Percentiles rank a stretch among this genome's conserved stretches.
These are phyloP conservation scores for Lojkania enalia DNA, from an alignment of 2,329 filamentous ascomycete genomes.

Conservation along the genomic window DNA sequence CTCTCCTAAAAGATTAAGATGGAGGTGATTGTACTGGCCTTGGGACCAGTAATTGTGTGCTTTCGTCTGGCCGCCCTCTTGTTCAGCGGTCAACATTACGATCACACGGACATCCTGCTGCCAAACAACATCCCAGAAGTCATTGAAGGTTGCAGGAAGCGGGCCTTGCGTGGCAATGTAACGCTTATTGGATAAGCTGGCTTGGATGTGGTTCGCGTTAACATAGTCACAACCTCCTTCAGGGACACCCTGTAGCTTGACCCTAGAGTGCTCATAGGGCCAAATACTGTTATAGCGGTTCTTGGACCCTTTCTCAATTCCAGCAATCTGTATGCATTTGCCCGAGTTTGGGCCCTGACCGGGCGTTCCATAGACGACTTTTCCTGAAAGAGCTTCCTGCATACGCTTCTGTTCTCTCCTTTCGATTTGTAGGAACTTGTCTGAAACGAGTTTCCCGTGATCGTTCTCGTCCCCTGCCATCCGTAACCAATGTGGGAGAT, in stretches of 20 bases:
- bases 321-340: constrained; percentile 72
- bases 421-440: constrained; percentile 84
- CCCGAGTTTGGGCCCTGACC: constrained; percentile 42
- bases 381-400: constrained; percentile 72
- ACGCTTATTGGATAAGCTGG: constrained; percentile 79
- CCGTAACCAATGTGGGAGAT: constrained; percentile 77
- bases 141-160: constrained; percentile 87
- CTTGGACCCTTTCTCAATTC: constrained; percentile 91
- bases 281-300: constrained; percentile 98
- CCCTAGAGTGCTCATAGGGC: constrained; percentile 90
- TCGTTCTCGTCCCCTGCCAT: constrained; percentile 68
- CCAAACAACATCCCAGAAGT: constrained; percentile 98
- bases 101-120: constrained; percentile 94
- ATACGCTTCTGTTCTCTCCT: constrained; percentile 87
- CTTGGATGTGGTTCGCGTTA: constrained; percentile 86
- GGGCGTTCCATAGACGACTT: constrained; percentile 59
- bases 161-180: constrained; percentile 97
- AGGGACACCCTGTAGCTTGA: constrained; percentile 71
- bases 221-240: constrained; percentile 84
- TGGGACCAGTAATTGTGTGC: constrained; percentile 92
- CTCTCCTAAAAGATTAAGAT: constrained; percentile 77
- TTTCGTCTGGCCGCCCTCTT: constrained; percentile 90
- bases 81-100: constrained; percentile 94
- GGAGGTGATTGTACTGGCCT: constrained; percentile 75
- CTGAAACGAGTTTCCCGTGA: constrained; percentile 77